Evolutionary conservation across 78 protist genomes (phyloP).

Genomic region (Dictyostelium discoideum): DNA sequence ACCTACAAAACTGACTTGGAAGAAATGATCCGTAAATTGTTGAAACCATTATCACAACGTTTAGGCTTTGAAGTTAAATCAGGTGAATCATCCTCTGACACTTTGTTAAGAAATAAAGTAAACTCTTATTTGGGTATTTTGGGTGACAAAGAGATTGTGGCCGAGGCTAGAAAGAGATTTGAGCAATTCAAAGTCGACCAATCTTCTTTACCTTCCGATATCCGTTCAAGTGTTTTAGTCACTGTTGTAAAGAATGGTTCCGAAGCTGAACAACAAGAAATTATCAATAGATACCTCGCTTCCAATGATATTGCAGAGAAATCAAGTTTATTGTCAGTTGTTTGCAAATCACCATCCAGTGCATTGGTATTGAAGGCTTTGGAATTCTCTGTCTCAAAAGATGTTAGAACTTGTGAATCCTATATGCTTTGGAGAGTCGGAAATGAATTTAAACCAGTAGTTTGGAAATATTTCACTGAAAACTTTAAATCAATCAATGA

Average conservation of each 20-base stretch:
- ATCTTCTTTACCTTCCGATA: not conserved
- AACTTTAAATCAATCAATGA: conserved; percentile 41
- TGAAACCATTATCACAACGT: not conserved
- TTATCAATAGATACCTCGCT: not conserved
- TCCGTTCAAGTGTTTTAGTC: conserved; percentile 21
- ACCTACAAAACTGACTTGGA: not conserved
- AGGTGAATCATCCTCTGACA: not conserved
- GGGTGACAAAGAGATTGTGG: not conserved
- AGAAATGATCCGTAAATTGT: not conserved
- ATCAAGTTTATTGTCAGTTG: not conserved
- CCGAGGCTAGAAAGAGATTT: conserved; percentile 37
- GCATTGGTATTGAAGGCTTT: conserved; percentile 22
- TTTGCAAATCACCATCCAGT: not conserved
- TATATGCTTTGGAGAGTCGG: conserved; percentile 25
- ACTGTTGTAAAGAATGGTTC: conserved; percentile 37
- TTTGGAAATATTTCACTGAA: not conserved
- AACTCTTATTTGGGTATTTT: not conserved
- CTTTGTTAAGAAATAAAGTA: not conserved
- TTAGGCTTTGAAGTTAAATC: not conserved
- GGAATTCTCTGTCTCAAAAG: conserved; percentile 22
- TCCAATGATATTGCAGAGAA: not conserved
- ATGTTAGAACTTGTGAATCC: conserved; percentile 52
- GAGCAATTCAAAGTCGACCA: not conserved
- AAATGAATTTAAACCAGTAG: not conserved
- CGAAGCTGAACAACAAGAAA: conserved; percentile 8